These are phyloP conservation scores for Coix lacrymajobi DNA, from an alignment of 176 grass and related monocot genomes.

Conservation along the genomic window DNA sequence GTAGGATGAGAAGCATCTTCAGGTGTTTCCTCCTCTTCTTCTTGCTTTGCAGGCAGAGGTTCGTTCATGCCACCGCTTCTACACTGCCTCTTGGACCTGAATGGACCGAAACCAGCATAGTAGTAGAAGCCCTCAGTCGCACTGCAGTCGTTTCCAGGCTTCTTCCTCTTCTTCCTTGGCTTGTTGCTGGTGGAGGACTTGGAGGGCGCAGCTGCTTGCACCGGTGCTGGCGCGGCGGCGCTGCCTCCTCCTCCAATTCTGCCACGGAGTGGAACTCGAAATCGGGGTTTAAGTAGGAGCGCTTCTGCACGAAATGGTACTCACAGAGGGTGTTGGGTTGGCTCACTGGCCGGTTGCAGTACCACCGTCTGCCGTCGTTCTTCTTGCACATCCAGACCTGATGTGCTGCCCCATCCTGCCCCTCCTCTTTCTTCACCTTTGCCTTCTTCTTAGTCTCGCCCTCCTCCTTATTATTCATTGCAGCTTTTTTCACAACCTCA, in stretches of 20 bases:
- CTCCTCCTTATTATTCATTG: neutral
- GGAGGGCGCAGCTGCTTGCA: neutral
- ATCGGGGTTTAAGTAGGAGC: slow-evolving; percentile 2
- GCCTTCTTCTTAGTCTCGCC: neutral
- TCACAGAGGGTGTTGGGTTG: slow-evolving; percentile 29
- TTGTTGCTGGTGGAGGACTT: neutral
- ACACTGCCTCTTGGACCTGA: slow-evolving; percentile 28
- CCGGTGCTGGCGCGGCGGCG: neutral
- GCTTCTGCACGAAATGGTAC: slow-evolving; percentile 30
- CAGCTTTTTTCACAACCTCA: neutral
- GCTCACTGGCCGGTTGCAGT: slow-evolving; percentile 23
- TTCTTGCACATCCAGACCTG: slow-evolving; percentile 34
- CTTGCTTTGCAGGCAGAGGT: neutral
- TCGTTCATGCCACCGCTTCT: neutral
- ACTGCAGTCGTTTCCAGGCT: neutral
- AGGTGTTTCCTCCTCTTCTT: neutral
- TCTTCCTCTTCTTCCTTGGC: slow-evolving; percentile 34
- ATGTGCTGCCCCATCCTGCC: too few species aligned
- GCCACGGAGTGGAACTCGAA: neutral
- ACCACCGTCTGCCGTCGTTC: slow-evolving; percentile 43
- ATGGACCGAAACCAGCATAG: slow-evolving; percentile 45
- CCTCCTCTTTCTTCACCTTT: slow-evolving; percentile 20
- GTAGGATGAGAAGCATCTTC: neutral
- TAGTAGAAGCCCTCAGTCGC: slow-evolving; percentile 31
- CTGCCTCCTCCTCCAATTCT: neutral